Evolutionary conservation across 208 protist species (phyloP), one percentile per base, ranked within the genome.

Genomic region (Acanthamoeba castellanii): DNA sequence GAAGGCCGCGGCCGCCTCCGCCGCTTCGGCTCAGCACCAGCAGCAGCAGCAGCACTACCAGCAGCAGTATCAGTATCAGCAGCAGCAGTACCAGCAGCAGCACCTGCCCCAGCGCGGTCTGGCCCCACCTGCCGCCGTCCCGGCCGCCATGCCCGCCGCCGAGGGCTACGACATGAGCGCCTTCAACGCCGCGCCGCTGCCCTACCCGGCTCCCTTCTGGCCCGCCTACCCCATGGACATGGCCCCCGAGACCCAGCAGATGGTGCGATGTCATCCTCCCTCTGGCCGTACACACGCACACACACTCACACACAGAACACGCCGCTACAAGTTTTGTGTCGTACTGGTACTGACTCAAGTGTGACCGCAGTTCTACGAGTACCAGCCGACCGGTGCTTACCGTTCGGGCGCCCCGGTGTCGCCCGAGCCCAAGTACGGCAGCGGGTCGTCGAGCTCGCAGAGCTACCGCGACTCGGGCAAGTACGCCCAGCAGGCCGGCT

Each of bases 371-470:
- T 78, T 78, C 70, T 78, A 78, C 32, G 34, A 78, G 13, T 78
- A 78, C 32, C 70, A 32, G 37, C 32, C 70, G 14, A n/a, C 70
- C 22, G 70, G n/a, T 32, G 70, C 14, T 1, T 78, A 78, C 70
- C 70, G 70, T 32, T 78, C 70, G 0, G 70, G 34, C 37, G 70
- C 70, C 1, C 70, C 70, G 14, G 70, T 78, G n/a, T 78, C 70
- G 25, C 70, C 70, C 8, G 70, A 78, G 70, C 70, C 70, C 70
- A 78, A 78, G 70, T 78, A 78, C 70, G 70, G 70, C 70, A 78
- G 20, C 37, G n/a, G 8, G n/a, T 20, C 70, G 37, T 20, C 34
- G 34, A 78, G 34, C 70, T 16, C 30, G 30, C 32, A 32, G 70
- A 45, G 37, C 70, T 78, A 78, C 70, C n/a, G 70, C 20, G 70